Evolutionary conservation across 495 filamentous ascomycete genomes (phyloP), one percentile per base, ranked within the genome.

Genomic region (Durotheca rogersii): DNA sequence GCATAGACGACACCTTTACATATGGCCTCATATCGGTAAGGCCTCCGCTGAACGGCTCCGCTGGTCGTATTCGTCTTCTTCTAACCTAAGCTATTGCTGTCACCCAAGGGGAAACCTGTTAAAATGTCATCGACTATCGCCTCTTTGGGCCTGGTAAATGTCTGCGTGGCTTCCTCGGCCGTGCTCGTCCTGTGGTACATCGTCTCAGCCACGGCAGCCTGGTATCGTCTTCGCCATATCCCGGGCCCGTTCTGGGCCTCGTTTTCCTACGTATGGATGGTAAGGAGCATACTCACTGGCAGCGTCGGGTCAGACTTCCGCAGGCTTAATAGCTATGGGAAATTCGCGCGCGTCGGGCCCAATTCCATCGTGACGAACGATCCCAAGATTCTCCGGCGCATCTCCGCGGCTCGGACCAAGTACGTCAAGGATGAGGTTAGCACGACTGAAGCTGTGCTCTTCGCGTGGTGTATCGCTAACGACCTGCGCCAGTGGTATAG

Each of bases 281-380:
- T 7, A 2, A 53, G 40, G 14, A 32, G 32, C n/a, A 46, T 53
- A 4, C 25, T 53, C 9, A 9, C 29, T 7, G 25, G 31, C 9
- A 47, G 17, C 9, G 18, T 53, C 7, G 15, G 21, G 6, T 5
- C 36, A 4, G 42, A 47, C 37, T 33, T 47, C 11, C 17, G 20
- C 15, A 12, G 12, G 14, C 21, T 47, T 1, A 20, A 10, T 2
- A 53, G 27, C 9, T 53, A 47, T 14, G 50, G 50, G 4, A 6
- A 4, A 1, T 17, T 69, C 7, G 56, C 50, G 21, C 46, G 68
- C 19, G 43, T 61, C 3, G 66, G 49, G 1, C 68, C 65, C 11
- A 59, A 64, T 33, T 46, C 53, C 25, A 39, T 71, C 15, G 30
- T 71, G 10, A 58, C 51, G 33, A 54, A 20, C 19, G 73, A 78